phyloP scores from a whole-genome alignment of 1,284 basidiomycete species.

The Phenoliferia sp. region DNA sequence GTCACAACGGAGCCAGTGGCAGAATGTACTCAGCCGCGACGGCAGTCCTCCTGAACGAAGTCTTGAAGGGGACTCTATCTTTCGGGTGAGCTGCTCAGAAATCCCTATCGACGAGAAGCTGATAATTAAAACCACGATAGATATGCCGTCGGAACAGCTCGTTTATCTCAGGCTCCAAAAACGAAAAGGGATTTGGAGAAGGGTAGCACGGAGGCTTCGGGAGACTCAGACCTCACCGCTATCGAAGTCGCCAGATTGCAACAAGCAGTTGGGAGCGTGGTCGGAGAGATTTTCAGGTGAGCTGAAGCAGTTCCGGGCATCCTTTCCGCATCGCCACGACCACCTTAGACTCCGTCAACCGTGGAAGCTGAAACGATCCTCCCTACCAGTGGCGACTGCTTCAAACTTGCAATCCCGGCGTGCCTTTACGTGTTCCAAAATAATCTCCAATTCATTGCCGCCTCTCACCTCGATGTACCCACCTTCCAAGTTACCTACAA shows the following conservation, averaged over 20 bases:
- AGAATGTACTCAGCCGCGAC: conserved; percentile 78
- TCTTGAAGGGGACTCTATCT: conserved; percentile 84
- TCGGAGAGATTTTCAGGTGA: conserved; percentile 39
- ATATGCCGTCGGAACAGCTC: too few relatives aligned
- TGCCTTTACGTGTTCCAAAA: conserved; percentile 95
- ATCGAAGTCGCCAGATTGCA: too few relatives aligned
- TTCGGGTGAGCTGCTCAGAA: conserved; percentile 41
- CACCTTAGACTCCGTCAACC: too few relatives aligned
- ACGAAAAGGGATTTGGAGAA: too few relatives aligned
- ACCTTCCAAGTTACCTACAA: conserved; percentile 63
- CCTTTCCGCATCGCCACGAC: too few relatives aligned
- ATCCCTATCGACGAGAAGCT: not conserved
- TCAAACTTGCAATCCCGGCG: conserved; percentile 94
- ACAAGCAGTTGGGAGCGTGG: not conserved
- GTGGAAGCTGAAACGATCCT: too few relatives aligned
- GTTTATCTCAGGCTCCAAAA: too few relatives aligned
- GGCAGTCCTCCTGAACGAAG: conserved; percentile 87
- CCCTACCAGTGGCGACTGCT: conserved; percentile 82
- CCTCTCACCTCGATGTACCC: conserved; percentile 85
- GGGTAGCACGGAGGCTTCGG: too few relatives aligned
- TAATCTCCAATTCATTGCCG: conserved; percentile 91
- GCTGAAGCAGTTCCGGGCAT: too few relatives aligned
- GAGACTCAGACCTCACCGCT: conserved; percentile 7
- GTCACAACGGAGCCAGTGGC: conserved; percentile 34
- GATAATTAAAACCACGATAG: not conserved